Conservation (phyloP, 108 stramenopile species). For the Poteriospumella lacustris region DNA sequence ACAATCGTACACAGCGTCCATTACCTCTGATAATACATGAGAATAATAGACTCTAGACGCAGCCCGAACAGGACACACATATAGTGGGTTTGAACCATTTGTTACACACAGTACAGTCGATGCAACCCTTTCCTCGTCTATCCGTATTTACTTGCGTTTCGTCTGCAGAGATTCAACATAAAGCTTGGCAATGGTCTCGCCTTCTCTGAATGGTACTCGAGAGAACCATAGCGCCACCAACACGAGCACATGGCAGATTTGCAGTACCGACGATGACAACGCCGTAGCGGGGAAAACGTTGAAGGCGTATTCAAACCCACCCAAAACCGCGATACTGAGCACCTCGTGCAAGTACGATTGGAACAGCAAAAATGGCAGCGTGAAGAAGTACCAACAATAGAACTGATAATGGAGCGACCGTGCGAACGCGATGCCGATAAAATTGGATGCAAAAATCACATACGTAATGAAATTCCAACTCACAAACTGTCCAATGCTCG, state of each 20-base stretch:
- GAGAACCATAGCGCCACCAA: conserved; percentile 32
- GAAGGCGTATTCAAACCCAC: conserved; percentile 71
- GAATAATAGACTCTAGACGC: no score
- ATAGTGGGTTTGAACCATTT: no score
- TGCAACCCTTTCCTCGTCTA: no score
- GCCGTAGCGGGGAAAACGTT: conserved; percentile 84
- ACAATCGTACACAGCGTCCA: no score
- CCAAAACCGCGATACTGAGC: conserved; percentile 43
- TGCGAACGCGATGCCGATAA: conserved; percentile 85
- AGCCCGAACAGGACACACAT: no score
- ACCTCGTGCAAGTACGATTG: conserved; percentile 16
- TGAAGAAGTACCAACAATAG: conserved; percentile 86
- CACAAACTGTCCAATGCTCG: no score
- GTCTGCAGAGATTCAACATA: no score
- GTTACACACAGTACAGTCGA: no score
- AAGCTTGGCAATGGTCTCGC: no score
- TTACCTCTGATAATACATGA: no score
- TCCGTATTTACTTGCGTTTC: no score
- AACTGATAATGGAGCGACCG: conserved; percentile 95
- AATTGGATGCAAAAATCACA: conserved; percentile 74
- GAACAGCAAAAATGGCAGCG: conserved; percentile 64
- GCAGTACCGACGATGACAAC: conserved; percentile 67
- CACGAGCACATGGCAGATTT: conserved; percentile 62
- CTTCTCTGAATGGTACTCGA: no score
- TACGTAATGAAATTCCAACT: not conserved